phyloP scores from a whole-genome alignment of 208 protist species.

The Crithidia fasciculata region DNA sequence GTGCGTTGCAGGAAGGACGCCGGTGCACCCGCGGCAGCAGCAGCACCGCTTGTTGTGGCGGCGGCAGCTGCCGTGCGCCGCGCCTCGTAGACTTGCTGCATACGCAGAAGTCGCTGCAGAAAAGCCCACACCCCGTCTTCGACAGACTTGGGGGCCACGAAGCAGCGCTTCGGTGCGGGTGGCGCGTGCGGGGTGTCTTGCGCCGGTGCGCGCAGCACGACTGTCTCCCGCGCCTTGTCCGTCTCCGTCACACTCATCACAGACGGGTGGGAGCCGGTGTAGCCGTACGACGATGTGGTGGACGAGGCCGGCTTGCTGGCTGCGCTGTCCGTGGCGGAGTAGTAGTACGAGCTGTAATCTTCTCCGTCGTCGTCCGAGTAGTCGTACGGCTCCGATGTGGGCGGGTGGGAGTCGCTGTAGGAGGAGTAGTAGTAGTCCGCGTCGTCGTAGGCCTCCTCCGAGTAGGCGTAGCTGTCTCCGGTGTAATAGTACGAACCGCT shows the following conservation, averaged over 20 bases:
- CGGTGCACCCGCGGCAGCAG: background rate
- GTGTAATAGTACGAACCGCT: background rate
- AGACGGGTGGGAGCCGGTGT: conserved; percentile 19
- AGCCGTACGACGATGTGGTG: conserved; percentile 43
- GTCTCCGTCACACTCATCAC: conserved; percentile 11
- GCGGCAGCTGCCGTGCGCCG: background rate
- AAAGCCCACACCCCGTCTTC: conserved; percentile 60
- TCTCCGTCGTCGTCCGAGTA: background rate
- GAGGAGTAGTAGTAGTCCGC: conserved; percentile 30
- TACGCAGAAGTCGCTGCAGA: conserved; percentile 46
- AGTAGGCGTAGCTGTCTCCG: conserved; percentile 21
- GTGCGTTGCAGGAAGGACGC: conserved; percentile 4
- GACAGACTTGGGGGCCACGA: conserved; percentile 33
- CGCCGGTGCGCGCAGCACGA: conserved; percentile 47
- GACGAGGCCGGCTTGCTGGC: conserved; percentile 26
- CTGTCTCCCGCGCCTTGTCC: conserved; percentile 38
- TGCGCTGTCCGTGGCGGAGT: conserved; percentile 31
- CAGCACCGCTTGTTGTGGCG: background rate
- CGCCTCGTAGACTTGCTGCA: conserved; percentile 48
- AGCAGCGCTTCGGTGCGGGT: conserved; percentile 47
- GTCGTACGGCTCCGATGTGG: background rate
- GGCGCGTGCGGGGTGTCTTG: conserved; percentile 43
- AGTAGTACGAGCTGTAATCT: conserved; percentile 14
- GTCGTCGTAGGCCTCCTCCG: conserved; percentile 1
- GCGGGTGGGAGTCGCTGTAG: conserved; percentile 6